Evolutionary conservation across 257 asterid genomes (phyloP).

Genomic region (Nicotiana obtusifolia): DNA sequence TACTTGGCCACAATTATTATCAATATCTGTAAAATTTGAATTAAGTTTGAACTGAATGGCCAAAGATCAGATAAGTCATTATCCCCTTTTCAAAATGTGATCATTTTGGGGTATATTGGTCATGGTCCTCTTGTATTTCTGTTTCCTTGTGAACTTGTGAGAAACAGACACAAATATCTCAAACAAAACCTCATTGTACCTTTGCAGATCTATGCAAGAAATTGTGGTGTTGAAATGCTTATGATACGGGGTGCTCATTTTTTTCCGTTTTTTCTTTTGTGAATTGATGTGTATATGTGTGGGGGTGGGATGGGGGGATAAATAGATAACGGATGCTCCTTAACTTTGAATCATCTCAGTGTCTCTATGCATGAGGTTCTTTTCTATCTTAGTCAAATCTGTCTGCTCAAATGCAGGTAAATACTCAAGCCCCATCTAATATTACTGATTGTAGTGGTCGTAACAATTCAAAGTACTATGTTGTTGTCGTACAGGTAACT

Average conservation of each 20-base stretch:
- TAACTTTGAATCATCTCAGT: background rate
- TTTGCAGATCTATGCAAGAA: background rate
- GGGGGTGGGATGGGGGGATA: background rate
- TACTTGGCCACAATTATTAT: no score
- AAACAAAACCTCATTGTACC: background rate
- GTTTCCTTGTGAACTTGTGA: no score
- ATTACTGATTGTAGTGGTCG: slow-evolving; percentile 78
- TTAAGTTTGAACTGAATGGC: no score
- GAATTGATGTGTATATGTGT: background rate
- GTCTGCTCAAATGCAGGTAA: slow-evolving; percentile 45
- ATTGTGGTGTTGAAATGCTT: background rate
- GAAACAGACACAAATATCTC: background rate
- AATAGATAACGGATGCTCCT: background rate
- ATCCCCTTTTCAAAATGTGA: no score
- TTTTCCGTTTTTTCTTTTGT: background rate
- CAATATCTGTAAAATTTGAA: no score
- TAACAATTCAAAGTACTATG: slow-evolving; percentile 78
- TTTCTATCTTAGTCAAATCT: background rate
- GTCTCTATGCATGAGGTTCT: background rate
- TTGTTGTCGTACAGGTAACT: slow-evolving; percentile 78
- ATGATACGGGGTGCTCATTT: background rate
- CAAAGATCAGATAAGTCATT: no score
- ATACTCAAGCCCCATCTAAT: slow-evolving; percentile 75
- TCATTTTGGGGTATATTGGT: no score
- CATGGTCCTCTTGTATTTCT: no score